Percentiles rank a stretch among this genome's conserved stretches.
Conservation (phyloP, 2,329 filamentous ascomycete genomes). For the Curvularia eragrostidis region DNA sequence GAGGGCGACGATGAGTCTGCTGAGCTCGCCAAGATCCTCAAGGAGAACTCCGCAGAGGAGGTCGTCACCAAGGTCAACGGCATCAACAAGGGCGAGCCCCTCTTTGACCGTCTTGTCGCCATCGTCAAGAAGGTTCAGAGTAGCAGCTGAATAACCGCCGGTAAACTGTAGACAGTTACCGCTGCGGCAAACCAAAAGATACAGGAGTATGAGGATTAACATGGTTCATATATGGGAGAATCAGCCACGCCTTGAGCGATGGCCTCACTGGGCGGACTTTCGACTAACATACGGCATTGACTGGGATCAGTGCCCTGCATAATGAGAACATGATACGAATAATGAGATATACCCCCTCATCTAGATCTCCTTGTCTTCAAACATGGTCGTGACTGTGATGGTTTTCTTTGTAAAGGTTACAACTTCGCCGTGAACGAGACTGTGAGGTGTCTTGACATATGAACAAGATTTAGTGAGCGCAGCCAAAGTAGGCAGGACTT, state of each 20-base stretch:
- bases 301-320: conserved; percentile 16
- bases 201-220: conserved; percentile 8
- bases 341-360: conserved; percentile 22
- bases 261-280: conserved; percentile 10
- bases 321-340: conserved; percentile 29
- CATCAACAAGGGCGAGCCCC: conserved; percentile 75
- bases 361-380: not conserved
- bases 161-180: conserved; percentile 22
- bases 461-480: not conserved
- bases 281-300: conserved; percentile 14
- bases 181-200: not conserved
- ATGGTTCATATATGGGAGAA: conserved; percentile 12
- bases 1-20: conserved; percentile 88
- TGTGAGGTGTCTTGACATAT: not conserved
- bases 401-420: not conserved
- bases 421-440: not conserved
- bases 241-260: conserved; percentile 17
- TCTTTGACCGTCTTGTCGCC: conserved; percentile 76
- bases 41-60: conserved; percentile 72
- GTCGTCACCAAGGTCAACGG: conserved; percentile 84
- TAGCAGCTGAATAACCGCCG: conserved; percentile 26
- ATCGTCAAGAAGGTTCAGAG: conserved; percentile 82
- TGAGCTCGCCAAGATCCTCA: conserved; percentile 86
- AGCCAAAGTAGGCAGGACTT: not conserved
- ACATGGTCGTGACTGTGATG: not conserved